A percentile compares a stretch with the other conserved stretches of the same genome.
These are phyloP conservation scores for Agaricus sinodeliciosus DNA, from an alignment of 768 basidiomycete species.

Conservation along the genomic window DNA sequence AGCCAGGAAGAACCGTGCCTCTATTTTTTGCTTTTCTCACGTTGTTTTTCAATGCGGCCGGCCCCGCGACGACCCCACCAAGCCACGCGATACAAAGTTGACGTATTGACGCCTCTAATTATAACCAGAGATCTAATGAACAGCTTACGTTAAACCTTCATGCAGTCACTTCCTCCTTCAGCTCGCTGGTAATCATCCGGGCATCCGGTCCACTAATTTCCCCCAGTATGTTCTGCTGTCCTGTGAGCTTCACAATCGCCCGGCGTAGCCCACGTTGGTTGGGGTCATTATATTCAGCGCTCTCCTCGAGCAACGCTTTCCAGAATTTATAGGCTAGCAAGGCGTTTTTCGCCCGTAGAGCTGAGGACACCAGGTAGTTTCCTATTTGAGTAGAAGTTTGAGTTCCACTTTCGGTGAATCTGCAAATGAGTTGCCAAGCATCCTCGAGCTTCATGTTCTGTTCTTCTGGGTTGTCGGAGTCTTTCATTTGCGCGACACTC, in stretches of 20 bases:
- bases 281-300: slow-evolving; percentile 40
- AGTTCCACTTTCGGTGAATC: slow-evolving; percentile 26
- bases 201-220: slow-evolving; percentile 6
- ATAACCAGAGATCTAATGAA: slow-evolving; percentile 10
- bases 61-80: slow-evolving; percentile 16
- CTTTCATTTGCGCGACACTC: slow-evolving; percentile 24
- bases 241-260: slow-evolving; percentile 30
- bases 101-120: slow-evolving; percentile 4
- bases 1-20: slow-evolving; percentile 19
- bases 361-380: slow-evolving; percentile 40
- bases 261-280: slow-evolving; percentile 38
- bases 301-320: slow-evolving; percentile 37
- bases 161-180: slow-evolving; percentile 11
- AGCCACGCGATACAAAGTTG: slow-evolving; percentile 21
- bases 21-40: neutral
- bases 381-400: slow-evolving; percentile 42
- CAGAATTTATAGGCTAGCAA: slow-evolving; percentile 57
- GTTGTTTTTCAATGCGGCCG: neutral
- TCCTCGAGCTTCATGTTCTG: slow-evolving; percentile 27
- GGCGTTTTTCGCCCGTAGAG: slow-evolving; percentile 44
- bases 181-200: slow-evolving; percentile 4
- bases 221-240: slow-evolving; percentile 10
- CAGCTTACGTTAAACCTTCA: neutral
- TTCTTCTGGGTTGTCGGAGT: slow-evolving; percentile 17
- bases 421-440: slow-evolving; percentile 36